A percentile compares a stretch with the other conserved stretches of the same genome.
Conservation (phyloP, 108 stramenopile genomes). For the Tribonema minus region DNA sequence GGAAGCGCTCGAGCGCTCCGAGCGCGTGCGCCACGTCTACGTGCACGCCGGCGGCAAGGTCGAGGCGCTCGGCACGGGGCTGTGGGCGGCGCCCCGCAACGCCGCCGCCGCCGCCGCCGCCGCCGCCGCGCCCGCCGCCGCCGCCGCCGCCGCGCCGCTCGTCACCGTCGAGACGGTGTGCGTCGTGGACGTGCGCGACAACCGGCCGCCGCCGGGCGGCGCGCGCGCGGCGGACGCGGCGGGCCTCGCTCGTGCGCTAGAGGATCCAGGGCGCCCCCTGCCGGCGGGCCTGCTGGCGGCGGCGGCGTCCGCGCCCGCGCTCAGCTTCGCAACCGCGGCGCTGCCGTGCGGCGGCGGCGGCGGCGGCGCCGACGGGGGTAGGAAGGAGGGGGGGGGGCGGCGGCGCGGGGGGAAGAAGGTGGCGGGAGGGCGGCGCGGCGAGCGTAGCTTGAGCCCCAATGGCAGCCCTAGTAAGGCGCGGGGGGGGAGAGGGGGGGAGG, state of each 20-base stretch:
- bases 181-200: conserved; percentile 71
- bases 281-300: conserved; percentile 5
- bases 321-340: conserved; percentile 24
- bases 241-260: conserved; percentile 11
- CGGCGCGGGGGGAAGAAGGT: neutral
- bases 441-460: too few relatives aligned
- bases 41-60: conserved; percentile 79
- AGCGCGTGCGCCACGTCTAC: conserved; percentile 69
- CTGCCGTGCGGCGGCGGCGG: too few relatives aligned
- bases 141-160: conserved; percentile 22
- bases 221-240: conserved; percentile 1
- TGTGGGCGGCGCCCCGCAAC: conserved; percentile 22
- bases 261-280: conserved; percentile 9
- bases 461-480: too few relatives aligned
- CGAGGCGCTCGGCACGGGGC: conserved; percentile 69
- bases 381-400: neutral
- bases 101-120: neutral
- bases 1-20: conserved; percentile 68
- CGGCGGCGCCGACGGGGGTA: conserved; percentile 7
- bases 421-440: neutral
- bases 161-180: conserved; percentile 67
- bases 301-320: neutral
- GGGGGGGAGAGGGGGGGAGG: too few relatives aligned
- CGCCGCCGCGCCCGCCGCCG: neutral
- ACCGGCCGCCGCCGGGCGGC: conserved; percentile 18